These are phyloP conservation scores for Platanthera zijinensis DNA, from an alignment of 106 monocot species.

Conservation along the genomic window DNA sequence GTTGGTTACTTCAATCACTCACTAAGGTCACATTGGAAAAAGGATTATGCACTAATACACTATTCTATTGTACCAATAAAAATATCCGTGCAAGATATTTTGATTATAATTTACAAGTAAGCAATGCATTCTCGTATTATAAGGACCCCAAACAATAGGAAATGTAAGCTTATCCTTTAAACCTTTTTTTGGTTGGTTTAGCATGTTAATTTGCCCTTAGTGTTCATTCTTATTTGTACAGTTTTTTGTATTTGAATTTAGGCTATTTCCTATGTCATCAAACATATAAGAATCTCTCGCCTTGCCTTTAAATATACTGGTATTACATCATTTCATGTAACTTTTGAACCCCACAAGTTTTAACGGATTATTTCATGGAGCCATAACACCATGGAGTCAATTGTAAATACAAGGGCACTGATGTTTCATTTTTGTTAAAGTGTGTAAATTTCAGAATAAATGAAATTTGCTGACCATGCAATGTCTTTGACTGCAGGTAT, in stretches of 20 bases:
- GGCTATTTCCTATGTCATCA: too few species aligned
- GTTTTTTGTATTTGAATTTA: neutral
- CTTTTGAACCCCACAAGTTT: neutral
- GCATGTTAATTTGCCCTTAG: neutral
- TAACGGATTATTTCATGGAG: neutral
- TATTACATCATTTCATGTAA: neutral
- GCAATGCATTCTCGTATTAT: neutral
- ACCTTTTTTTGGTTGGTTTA: neutral
- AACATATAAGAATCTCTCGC: neutral
- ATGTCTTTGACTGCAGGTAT: slow-evolving; percentile 35
- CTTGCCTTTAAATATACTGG: neutral
- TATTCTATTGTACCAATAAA: neutral
- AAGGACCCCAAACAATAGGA: neutral
- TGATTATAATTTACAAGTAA: neutral
- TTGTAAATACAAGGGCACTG: neutral
- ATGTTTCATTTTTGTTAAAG: neutral
- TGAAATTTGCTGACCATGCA: neutral
- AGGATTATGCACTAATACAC: neutral
- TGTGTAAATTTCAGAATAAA: neutral
- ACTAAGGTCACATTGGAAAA: neutral
- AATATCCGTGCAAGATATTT: neutral
- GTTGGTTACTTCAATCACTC: neutral
- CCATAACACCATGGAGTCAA: neutral
- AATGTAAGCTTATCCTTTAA: neutral
- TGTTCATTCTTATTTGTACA: neutral